These are phyloP conservation scores for Globisporangium rhizosaccharum DNA, from an alignment of 352 stramenopile species.

Conservation along the genomic window DNA sequence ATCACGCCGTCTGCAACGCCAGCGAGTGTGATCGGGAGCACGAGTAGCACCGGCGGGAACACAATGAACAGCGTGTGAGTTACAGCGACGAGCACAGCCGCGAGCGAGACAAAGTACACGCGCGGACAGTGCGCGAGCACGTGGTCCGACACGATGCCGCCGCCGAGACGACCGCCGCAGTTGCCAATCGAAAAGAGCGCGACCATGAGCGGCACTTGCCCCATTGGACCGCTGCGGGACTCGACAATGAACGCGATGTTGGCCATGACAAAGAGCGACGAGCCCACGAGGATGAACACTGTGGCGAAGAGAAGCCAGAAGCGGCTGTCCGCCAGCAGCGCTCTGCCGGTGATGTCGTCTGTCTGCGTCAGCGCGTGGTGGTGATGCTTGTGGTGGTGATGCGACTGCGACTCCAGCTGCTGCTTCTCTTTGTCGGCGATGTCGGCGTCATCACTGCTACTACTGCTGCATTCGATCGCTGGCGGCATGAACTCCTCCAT, in stretches of 20 bases:
- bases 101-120: constrained; percentile 53
- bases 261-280: constrained; percentile 71
- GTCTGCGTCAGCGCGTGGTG: not conserved
- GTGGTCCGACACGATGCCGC: constrained; percentile 57
- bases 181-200: constrained; percentile 69
- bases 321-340: constrained; percentile 37
- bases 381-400: not conserved
- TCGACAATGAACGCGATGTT: constrained; percentile 81
- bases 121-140: constrained; percentile 42
- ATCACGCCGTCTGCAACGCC: constrained; percentile 68
- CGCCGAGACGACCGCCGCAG: constrained; percentile 42
- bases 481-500: constrained; percentile 45
- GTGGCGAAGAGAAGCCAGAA: constrained; percentile 72
- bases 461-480: constrained; percentile 1
- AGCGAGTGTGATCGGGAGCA: constrained; percentile 51
- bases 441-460: constrained; percentile 6
- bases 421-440: not conserved
- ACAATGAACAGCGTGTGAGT: constrained; percentile 58
- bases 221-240: constrained; percentile 32
- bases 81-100: constrained; percentile 47
- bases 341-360: constrained; percentile 42
- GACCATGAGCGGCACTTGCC: constrained; percentile 62
- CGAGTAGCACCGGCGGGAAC: constrained; percentile 31
- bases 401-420: not conserved
- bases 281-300: constrained; percentile 68